Base-by-base conservation (phyloP, 2,329 filamentous ascomycete species). In the Macroventuria anomochaeta region DNA sequence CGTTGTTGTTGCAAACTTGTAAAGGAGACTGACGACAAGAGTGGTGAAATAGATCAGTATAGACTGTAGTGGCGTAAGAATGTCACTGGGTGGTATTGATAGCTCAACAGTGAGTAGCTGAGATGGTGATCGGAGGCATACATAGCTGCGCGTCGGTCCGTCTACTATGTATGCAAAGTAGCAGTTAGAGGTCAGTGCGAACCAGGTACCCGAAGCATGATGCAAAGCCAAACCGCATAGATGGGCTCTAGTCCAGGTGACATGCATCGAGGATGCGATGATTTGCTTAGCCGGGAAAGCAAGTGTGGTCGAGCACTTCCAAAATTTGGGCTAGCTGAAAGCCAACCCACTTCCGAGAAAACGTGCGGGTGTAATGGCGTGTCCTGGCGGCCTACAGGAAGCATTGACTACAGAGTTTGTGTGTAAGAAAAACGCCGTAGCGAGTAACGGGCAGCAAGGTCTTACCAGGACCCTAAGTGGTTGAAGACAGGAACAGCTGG, bases 341-440 rank as follows among this genome's bases (percentile, higher is more conserved):
- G 58, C 61, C 38, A 39, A 50, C 51, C 57, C 59, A 57, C 52
- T 55, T 63, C 44, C 53, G 56, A 54, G 28, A 52, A 53, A 57
- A 64, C 59, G 54, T 57, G 47, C 57, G 58, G 61, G 53, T 54
- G 57, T 46, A 54, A 57, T 34, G 49, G 55, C 52, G 53, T 58
- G 48, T 46, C 26, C 57, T 53, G 51, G 54, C 26, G 47, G 44
- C 44, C 41, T 62, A 58, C 60, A 69, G 59, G 63, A 61, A 56
- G 41, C 12, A 31, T 38, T 55, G 32, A 64, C 59, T 64, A 70
- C 60, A 59, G 67, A 52, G 66, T 49, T 70, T 70, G 64, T 48
- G 65, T 56, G 57, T 57, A 49, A 37, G 46, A 39, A 50, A 48
- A 55, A 31, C 43, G 33, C 41, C 18, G 32, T 54, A 40, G 34